phyloP scores from a whole-genome alignment of 2,329 filamentous ascomycete species.

The Cladosporium cucumerinum region DNA sequence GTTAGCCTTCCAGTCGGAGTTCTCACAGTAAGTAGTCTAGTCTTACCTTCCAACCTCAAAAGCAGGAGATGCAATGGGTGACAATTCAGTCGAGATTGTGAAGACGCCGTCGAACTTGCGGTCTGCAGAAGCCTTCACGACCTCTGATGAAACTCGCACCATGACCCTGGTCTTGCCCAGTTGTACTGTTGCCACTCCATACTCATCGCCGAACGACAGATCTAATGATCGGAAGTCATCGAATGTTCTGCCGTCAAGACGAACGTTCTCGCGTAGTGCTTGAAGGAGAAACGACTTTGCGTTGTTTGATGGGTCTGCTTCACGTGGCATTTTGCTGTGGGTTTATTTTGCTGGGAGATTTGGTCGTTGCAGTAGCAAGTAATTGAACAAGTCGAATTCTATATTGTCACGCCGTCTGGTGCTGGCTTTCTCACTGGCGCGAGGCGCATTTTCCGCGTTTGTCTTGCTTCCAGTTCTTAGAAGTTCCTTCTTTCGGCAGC shows the following conservation, averaged over 20 bases:
- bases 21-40: neutral
- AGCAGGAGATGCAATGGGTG: constrained; percentile 84
- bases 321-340: constrained; percentile 70
- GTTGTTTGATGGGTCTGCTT: constrained; percentile 84
- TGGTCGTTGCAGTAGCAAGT: neutral
- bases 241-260: constrained; percentile 77
- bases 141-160: constrained; percentile 81
- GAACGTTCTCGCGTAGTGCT: constrained; percentile 74
- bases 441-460: constrained; percentile 12
- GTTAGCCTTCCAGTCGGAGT: constrained; percentile 27
- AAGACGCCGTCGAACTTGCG: constrained; percentile 95
- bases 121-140: constrained; percentile 79
- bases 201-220: constrained; percentile 82
- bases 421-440: neutral
- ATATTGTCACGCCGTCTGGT: neutral
- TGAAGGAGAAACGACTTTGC: constrained; percentile 83
- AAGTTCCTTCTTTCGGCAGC: constrained; percentile 4
- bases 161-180: constrained; percentile 89
- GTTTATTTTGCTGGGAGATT: neutral
- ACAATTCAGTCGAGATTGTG: constrained; percentile 85
- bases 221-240: constrained; percentile 76
- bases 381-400: neutral
- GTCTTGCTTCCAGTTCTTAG: neutral
- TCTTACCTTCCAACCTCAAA: constrained; percentile 76
- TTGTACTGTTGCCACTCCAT: constrained; percentile 81